These are phyloP conservation scores for Globisporangium megalacanthum DNA, from an alignment of 352 stramenopile genomes.

Conservation along the genomic window DNA sequence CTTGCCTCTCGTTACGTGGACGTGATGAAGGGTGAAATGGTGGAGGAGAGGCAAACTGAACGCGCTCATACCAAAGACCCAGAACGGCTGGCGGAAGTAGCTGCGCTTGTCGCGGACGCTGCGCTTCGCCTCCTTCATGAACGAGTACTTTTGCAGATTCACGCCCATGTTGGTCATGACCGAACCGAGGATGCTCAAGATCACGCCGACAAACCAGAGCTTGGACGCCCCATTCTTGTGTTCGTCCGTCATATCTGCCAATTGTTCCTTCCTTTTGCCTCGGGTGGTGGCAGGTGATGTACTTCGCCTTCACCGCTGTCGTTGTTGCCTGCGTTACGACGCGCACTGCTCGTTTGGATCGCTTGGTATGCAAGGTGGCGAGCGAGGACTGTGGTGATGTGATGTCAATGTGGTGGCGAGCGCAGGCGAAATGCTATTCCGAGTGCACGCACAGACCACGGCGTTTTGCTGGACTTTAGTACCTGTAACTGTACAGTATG, in stretches of 20 bases:
- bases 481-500: no score
- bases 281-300: no score
- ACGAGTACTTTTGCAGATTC: conserved; percentile 88
- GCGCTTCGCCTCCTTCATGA: conserved; percentile 77
- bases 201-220: conserved; percentile 77
- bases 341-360: no score
- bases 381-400: no score
- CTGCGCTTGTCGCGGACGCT: conserved; percentile 47
- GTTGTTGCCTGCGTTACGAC: no score
- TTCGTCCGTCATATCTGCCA: not conserved
- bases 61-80: conserved; percentile 49
- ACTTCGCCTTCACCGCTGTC: not conserved
- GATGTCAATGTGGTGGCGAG: no score
- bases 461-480: no score
- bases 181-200: conserved; percentile 65
- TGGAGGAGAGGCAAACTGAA: not conserved
- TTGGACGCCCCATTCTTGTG: conserved; percentile 6
- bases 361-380: no score
- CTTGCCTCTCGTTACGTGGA: not conserved
- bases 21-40: not conserved
- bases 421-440: no score
- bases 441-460: no score
- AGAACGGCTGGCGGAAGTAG: conserved; percentile 74
- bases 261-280: not conserved
- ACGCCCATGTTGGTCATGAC: conserved; percentile 81